These are phyloP conservation scores for Huntiella bhutanensis DNA, from an alignment of 2,329 filamentous ascomycete species.

Conservation along the genomic window DNA sequence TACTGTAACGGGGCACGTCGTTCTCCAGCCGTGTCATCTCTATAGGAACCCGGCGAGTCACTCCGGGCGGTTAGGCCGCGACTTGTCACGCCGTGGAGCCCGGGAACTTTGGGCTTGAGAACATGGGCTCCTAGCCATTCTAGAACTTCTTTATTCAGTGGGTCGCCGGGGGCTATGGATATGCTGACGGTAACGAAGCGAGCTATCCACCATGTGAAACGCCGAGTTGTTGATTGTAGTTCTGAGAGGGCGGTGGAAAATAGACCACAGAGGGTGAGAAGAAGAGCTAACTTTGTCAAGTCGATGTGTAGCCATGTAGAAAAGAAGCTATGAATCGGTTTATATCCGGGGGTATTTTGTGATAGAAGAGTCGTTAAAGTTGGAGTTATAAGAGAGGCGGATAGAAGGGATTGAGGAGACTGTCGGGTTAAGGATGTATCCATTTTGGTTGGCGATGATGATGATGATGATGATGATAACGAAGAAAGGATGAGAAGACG, in stretches of 20 bases:
- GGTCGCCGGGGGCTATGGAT: slow-evolving; percentile 20
- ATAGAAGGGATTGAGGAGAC: background rate
- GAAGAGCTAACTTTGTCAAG: slow-evolving; percentile 18
- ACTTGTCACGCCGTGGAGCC: slow-evolving; percentile 18
- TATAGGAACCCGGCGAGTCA: slow-evolving; percentile 11
- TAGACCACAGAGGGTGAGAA: slow-evolving; percentile 19
- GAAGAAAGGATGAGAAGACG: background rate
- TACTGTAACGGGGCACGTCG: slow-evolving; percentile 21
- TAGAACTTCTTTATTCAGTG: slow-evolving; percentile 21
- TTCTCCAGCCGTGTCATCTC: slow-evolving; percentile 15
- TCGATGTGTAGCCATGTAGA: slow-evolving; percentile 19
- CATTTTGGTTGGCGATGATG: no score
- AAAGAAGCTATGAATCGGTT: slow-evolving; percentile 15
- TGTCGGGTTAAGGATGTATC: no score
- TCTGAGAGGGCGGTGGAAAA: slow-evolving; percentile 17
- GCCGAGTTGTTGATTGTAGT: slow-evolving; percentile 16
- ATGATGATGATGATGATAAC: background rate
- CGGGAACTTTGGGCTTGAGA: slow-evolving; percentile 15
- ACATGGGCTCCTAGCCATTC: slow-evolving; percentile 22
- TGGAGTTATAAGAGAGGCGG: background rate
- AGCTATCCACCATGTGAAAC: slow-evolving; percentile 20
- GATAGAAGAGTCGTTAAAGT: slow-evolving; percentile 1
- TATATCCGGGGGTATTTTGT: slow-evolving; percentile 6
- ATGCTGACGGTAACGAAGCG: slow-evolving; percentile 21
- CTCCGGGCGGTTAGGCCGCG: slow-evolving; percentile 14